These are phyloP conservation scores for Ustilago esculenta DNA, from an alignment of 1,284 basidiomycete genomes.

Conservation along the genomic window DNA sequence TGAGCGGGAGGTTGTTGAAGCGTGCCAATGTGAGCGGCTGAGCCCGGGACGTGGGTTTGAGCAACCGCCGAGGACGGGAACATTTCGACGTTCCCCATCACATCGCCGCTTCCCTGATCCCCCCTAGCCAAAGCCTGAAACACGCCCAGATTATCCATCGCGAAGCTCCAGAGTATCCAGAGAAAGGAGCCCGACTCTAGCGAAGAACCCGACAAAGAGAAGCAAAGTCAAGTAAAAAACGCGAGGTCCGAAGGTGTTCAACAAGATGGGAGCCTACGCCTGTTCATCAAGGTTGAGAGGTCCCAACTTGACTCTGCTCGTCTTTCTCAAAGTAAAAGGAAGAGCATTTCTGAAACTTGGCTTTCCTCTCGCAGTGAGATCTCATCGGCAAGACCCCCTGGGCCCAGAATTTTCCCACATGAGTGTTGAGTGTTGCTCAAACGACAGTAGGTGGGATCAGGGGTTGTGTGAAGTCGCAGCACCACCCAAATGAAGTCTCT, in stretches of 20 bases:
- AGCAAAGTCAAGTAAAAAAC: too few species aligned
- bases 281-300: conserved; percentile 1
- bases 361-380: too few species aligned
- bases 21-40: conserved; percentile 5
- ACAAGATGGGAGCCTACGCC: background rate
- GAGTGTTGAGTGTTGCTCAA: too few species aligned
- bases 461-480: too few species aligned
- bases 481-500: too few species aligned
- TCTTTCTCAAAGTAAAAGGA: too few species aligned
- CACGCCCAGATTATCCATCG: background rate
- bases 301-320: background rate
- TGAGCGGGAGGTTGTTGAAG: conserved; percentile 27
- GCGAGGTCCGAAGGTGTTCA: background rate
- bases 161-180: background rate
- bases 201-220: too few species aligned
- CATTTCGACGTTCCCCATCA: conserved; percentile 22
- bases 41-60: conserved; percentile 25
- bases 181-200: background rate
- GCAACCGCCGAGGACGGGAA: conserved; percentile 32
- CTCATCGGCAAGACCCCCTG: too few species aligned
- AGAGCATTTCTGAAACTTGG: too few species aligned
- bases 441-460: too few species aligned
- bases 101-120: background rate
- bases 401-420: too few species aligned
- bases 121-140: conserved; percentile 4